Conservation (phyloP, 2,329 filamentous ascomycete genomes). For the Dothideomycetes sp. region DNA sequence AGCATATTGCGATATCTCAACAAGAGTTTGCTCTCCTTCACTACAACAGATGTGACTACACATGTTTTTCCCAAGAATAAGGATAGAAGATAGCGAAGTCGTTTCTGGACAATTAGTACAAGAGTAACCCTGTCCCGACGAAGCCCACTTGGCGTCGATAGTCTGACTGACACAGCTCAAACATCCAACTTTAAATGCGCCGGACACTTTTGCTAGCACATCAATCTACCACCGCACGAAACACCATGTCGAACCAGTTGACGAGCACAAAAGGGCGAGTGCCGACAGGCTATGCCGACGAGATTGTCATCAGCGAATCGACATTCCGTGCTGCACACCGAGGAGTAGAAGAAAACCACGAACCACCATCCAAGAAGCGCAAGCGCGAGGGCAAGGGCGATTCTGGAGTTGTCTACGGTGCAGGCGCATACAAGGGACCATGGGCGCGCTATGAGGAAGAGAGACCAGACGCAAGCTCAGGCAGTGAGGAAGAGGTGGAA, state of each 20-base stretch:
- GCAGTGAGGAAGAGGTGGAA: slow-evolving; percentile 61
- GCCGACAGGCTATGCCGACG: slow-evolving; percentile 73
- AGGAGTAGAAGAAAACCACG: slow-evolving; percentile 54
- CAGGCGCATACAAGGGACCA: slow-evolving; percentile 81
- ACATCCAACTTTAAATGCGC: no score
- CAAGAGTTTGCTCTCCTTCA: no score
- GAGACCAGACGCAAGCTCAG: slow-evolving; percentile 61
- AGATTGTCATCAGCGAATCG: slow-evolving; percentile 81
- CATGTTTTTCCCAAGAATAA: no score
- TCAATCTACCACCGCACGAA: slow-evolving; percentile 2
- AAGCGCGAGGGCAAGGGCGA: slow-evolving; percentile 80
- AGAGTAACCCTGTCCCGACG: no score
- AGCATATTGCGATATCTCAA: no score
- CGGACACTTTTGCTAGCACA: not conserved
- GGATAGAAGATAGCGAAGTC: no score
- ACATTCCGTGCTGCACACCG: slow-evolving; percentile 83
- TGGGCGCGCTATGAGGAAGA: slow-evolving; percentile 81
- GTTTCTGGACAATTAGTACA: no score
- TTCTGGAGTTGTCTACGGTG: slow-evolving; percentile 73
- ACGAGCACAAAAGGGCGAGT: slow-evolving; percentile 36
- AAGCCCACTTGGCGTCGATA: no score
- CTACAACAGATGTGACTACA: no score
- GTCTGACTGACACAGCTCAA: no score
- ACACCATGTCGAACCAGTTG: slow-evolving; percentile 16
- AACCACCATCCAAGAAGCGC: slow-evolving; percentile 58